Evolutionary conservation across 2,329 filamentous ascomycete genomes (phyloP).

Genomic region (Scopulariopsis brevicaulis): DNA sequence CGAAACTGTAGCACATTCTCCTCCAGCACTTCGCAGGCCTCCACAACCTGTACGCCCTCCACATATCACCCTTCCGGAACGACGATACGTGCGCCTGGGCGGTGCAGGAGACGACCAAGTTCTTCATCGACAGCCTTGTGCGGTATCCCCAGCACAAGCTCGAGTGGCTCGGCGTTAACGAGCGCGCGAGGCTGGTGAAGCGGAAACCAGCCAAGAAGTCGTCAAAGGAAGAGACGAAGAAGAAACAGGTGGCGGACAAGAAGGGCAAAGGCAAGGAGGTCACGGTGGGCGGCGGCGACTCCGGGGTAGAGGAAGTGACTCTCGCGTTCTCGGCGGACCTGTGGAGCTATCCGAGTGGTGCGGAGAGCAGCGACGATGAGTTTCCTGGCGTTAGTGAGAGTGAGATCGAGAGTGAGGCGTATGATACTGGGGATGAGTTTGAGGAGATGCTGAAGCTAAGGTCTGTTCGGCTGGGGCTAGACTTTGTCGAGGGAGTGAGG

Average conservation of each 20-base stretch:
- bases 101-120: constrained; percentile 43
- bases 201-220: not conserved
- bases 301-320: not conserved
- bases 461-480: constrained; percentile 21
- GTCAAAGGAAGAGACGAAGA: not conserved
- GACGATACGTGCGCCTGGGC: constrained; percentile 46
- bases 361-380: not conserved
- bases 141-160: constrained; percentile 43
- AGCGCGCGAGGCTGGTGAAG: constrained; percentile 9
- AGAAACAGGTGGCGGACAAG: constrained; percentile 11
- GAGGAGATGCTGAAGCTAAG: constrained; percentile 19
- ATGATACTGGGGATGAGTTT: not conserved
- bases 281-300: not conserved
- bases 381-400: constrained; percentile 5
- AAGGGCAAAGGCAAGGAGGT: constrained; percentile 11
- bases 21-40: constrained; percentile 40
- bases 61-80: constrained; percentile 41
- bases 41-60: constrained; percentile 38
- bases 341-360: not conserved
- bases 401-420: constrained; percentile 2
- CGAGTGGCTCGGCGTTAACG: constrained; percentile 46
- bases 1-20: constrained; percentile 37
- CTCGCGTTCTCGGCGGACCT: not conserved
- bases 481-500: constrained; percentile 24
- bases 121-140: constrained; percentile 45